A percentile compares a stretch with the other conserved stretches of the same genome.
phyloP scores from a whole-genome alignment of 768 basidiomycete genomes.

The Dioszegia hungarica region DNA sequence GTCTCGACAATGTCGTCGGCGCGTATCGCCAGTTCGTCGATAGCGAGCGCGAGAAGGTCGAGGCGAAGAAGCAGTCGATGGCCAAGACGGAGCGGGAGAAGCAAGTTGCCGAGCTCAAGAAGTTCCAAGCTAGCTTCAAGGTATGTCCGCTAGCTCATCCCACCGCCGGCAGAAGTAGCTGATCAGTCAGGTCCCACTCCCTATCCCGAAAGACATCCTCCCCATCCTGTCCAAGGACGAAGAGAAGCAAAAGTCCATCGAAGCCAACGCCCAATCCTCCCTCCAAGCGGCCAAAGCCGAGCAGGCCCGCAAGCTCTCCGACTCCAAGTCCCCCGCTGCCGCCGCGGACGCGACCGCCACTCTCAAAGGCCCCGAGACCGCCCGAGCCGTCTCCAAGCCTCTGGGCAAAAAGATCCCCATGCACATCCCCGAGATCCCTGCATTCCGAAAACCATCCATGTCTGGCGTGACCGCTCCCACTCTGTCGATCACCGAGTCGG shows the following conservation, averaged over 20 bases:
- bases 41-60: slow-evolving; percentile 80
- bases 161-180: background rate
- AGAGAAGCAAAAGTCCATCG: slow-evolving; percentile 75
- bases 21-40: slow-evolving; percentile 85
- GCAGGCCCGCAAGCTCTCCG: background rate
- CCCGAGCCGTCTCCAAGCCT: background rate
- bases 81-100: slow-evolving; percentile 92
- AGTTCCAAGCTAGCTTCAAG: slow-evolving; percentile 93
- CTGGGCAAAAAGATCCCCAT: slow-evolving; percentile 54
- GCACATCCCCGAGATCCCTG: slow-evolving; percentile 84
- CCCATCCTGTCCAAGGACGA: slow-evolving; percentile 90
- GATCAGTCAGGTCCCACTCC: slow-evolving; percentile 70
- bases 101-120: slow-evolving; percentile 83
- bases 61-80: slow-evolving; percentile 82
- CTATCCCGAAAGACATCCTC: slow-evolving; percentile 90
- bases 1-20: slow-evolving; percentile 26
- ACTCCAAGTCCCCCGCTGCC: slow-evolving; percentile 6
- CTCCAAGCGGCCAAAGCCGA: slow-evolving; percentile 50
- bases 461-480: slow-evolving; percentile 14
- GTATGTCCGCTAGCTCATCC: slow-evolving; percentile 51
- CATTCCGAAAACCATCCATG: slow-evolving; percentile 55
- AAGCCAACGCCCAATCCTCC: slow-evolving; percentile 47
- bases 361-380: background rate
- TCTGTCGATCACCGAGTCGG: slow-evolving; percentile 22
- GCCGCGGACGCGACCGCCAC: background rate